Evolutionary conservation across 2,329 filamentous ascomycete species (phyloP).

Genomic region (Pezicula neosporulosa): DNA sequence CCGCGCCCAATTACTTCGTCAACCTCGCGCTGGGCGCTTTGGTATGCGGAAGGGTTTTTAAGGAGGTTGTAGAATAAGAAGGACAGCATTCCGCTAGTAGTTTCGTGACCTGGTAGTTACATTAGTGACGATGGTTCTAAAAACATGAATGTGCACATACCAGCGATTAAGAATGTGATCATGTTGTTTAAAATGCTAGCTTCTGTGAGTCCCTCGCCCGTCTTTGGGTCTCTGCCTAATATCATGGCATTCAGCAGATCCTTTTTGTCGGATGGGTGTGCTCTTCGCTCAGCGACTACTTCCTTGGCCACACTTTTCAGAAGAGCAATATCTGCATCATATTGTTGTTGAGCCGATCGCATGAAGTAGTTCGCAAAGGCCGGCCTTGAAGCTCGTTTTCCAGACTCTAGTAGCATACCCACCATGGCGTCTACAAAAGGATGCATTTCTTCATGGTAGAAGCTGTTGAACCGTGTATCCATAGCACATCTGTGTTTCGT

Average conservation of each 20-base stretch:
- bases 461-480: slow-evolving; percentile 72
- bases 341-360: slow-evolving; percentile 40
- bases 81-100: slow-evolving; percentile 52
- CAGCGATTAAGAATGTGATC: slow-evolving; percentile 64
- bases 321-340: slow-evolving; percentile 48
- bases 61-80: slow-evolving; percentile 50
- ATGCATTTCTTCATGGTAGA: slow-evolving; percentile 66
- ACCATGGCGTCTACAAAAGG: slow-evolving; percentile 67
- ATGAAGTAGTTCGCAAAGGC: slow-evolving; percentile 45
- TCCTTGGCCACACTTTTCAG: slow-evolving; percentile 53
- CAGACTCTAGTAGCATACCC: slow-evolving; percentile 55
- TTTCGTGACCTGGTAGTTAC: slow-evolving; percentile 55
- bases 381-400: slow-evolving; percentile 45
- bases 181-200: slow-evolving; percentile 65
- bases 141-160: slow-evolving; percentile 5
- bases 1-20: slow-evolving; percentile 46
- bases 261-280: slow-evolving; percentile 52
- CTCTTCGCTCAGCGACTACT: slow-evolving; percentile 56
- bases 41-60: slow-evolving; percentile 43
- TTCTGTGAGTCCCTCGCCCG: slow-evolving; percentile 61
- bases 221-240: slow-evolving; percentile 62
- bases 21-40: slow-evolving; percentile 47
- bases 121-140: slow-evolving; percentile 34
- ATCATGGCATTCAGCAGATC: slow-evolving; percentile 72
- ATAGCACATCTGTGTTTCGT: slow-evolving; percentile 41